These are phyloP conservation scores for Halophytophthora batemanensis DNA, from an alignment of 352 stramenopile species.

Conservation along the genomic window DNA sequence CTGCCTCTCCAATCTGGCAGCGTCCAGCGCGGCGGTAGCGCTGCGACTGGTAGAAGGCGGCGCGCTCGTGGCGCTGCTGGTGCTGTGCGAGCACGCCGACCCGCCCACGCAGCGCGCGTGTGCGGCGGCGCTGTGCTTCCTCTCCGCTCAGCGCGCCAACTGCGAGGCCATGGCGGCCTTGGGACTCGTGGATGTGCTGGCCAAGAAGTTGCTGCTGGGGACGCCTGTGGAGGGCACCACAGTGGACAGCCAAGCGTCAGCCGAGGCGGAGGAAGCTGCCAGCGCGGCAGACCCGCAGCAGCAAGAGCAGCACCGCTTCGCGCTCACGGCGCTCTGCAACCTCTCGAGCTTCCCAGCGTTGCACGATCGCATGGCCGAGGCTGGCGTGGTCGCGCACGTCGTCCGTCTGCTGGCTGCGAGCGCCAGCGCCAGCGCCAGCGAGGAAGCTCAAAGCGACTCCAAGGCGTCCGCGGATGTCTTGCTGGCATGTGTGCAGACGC, in stretches of 20 bases:
- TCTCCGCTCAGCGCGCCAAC: slow-evolving; percentile 62
- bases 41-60: slow-evolving; percentile 60
- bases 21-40: slow-evolving; percentile 22
- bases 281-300: slow-evolving; percentile 52
- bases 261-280: slow-evolving; percentile 10
- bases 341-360: slow-evolving; percentile 57
- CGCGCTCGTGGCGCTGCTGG: slow-evolving; percentile 58
- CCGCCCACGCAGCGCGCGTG: slow-evolving; percentile 68
- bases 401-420: slow-evolving; percentile 43
- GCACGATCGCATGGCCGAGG: slow-evolving; percentile 73
- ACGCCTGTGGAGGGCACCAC: not conserved
- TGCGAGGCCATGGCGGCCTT: slow-evolving; percentile 73
- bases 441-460: slow-evolving; percentile 3
- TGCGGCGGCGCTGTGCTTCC: slow-evolving; percentile 64
- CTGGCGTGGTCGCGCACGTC: slow-evolving; percentile 42
- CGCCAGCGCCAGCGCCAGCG: not conserved
- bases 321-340: slow-evolving; percentile 76
- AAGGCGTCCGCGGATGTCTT: slow-evolving; percentile 42
- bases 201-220: slow-evolving; percentile 43
- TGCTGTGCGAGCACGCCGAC: slow-evolving; percentile 72
- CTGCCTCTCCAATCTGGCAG: slow-evolving; percentile 74
- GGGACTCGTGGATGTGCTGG: slow-evolving; percentile 64
- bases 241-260: slow-evolving; percentile 7
- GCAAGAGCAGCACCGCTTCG: slow-evolving; percentile 62
- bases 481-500: slow-evolving; percentile 56